These are phyloP conservation scores for Tulasnella sp. DNA, from an alignment of 768 basidiomycete species.

Conservation along the genomic window DNA sequence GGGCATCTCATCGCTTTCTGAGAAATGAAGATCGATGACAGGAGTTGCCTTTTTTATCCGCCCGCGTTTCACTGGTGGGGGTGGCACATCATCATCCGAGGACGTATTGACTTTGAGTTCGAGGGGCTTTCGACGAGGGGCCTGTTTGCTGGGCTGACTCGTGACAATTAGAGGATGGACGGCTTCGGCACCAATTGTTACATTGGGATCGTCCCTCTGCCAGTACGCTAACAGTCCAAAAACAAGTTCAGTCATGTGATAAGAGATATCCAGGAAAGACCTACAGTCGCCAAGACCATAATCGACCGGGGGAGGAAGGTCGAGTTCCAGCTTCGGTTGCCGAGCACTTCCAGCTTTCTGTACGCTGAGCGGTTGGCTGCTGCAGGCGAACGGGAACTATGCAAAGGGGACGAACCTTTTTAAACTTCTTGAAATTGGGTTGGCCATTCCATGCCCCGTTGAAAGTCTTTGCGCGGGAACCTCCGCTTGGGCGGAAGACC, in stretches of 20 bases:
- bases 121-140: background rate
- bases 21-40: background rate
- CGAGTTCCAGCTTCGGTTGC: conserved; percentile 48
- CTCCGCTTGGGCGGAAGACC: conserved; percentile 35
- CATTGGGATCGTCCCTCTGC: conserved; percentile 38
- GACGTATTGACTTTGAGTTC: background rate
- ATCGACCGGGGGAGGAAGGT: conserved; percentile 50
- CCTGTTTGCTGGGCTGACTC: background rate
- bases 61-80: background rate
- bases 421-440: conserved; percentile 76
- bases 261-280: conserved; percentile 30
- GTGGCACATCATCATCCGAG: background rate
- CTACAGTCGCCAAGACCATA: conserved; percentile 53
- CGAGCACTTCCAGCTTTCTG: conserved; percentile 34
- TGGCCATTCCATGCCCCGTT: conserved; percentile 44
- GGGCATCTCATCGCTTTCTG: background rate
- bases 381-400: background rate
- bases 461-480: background rate
- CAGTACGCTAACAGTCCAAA: conserved; percentile 49
- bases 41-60: background rate
- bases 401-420: conserved; percentile 45
- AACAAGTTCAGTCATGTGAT: background rate
- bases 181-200: background rate
- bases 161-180: background rate
- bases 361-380: conserved; percentile 36